A percentile compares a stretch with the other conserved stretches of the same genome.
Evolutionary conservation across 352 stramenopile genomes (phyloP).

Genomic region (Phytophthora colocasiae): DNA sequence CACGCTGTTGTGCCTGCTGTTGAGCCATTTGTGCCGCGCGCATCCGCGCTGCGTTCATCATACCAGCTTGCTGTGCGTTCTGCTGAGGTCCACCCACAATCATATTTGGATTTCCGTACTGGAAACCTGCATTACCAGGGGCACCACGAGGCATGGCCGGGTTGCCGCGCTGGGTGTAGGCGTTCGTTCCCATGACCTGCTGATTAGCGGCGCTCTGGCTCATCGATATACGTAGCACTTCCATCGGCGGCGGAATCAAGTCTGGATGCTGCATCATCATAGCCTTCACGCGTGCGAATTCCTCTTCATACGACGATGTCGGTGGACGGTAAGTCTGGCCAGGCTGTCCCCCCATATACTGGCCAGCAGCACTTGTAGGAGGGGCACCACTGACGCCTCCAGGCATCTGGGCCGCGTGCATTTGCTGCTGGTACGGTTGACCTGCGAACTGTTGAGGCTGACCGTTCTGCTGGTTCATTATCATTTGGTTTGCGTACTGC

Average conservation of each 20-base stretch:
- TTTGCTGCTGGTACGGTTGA: slow-evolving; percentile 56
- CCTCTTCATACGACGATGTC: slow-evolving; percentile 84
- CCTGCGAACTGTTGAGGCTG: slow-evolving; percentile 50
- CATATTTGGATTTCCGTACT: slow-evolving; percentile 75
- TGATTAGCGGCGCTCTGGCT: slow-evolving; percentile 66
- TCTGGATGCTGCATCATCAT: slow-evolving; percentile 92
- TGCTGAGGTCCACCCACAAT: slow-evolving; percentile 55
- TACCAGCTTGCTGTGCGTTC: slow-evolving; percentile 41
- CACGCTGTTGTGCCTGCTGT: slow-evolving; percentile 62
- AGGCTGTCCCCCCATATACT: slow-evolving; percentile 71
- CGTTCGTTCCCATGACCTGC: slow-evolving; percentile 48
- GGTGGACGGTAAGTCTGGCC: slow-evolving; percentile 60
- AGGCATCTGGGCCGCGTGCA: slow-evolving; percentile 53
- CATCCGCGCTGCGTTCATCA: slow-evolving; percentile 57
- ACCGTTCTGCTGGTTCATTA: slow-evolving; percentile 64
- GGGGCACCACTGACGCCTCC: slow-evolving; percentile 39
- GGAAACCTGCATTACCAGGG: slow-evolving; percentile 56
- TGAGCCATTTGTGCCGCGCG: slow-evolving; percentile 51
- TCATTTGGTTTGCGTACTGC: slow-evolving; percentile 78
- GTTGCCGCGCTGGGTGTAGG: slow-evolving; percentile 75
- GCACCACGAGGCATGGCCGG: slow-evolving; percentile 60
- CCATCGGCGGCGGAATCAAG: slow-evolving; percentile 86
- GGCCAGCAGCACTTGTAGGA: slow-evolving; percentile 45
- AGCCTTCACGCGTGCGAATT: slow-evolving; percentile 87
- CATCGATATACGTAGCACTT: slow-evolving; percentile 88